Percentiles rank a stretch among this genome's conserved stretches.
phyloP scores from a whole-genome alignment of 2,329 filamentous ascomycete genomes.

The Emergomyces orientalis region DNA sequence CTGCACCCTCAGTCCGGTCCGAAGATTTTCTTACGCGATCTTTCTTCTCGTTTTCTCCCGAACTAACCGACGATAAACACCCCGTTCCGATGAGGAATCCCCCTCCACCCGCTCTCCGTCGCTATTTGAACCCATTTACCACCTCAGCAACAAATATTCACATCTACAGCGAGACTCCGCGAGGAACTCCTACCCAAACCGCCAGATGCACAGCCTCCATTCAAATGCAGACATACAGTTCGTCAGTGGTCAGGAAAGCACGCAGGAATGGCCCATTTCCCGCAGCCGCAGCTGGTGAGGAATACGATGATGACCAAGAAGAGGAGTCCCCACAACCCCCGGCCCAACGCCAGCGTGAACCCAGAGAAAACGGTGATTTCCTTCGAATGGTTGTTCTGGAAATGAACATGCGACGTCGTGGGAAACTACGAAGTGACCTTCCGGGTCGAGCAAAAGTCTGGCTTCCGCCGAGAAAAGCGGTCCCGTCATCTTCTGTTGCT shows the following conservation, averaged over 20 bases:
- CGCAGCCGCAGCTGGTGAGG: constrained; percentile 18
- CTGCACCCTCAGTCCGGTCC: constrained; percentile 43
- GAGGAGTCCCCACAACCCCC: constrained; percentile 31
- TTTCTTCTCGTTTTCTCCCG: constrained; percentile 46
- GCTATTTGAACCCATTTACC: constrained; percentile 51
- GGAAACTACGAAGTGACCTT: constrained; percentile 50
- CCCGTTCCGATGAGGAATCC: constrained; percentile 46
- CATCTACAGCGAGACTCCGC: constrained; percentile 34
- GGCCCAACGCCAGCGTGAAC: constrained; percentile 49
- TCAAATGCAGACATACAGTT: constrained; percentile 53
- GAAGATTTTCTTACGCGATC: constrained; percentile 54
- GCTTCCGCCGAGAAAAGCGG: constrained; percentile 45
- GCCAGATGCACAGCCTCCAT: constrained; percentile 45
- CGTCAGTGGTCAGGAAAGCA: constrained; percentile 19
- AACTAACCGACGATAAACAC: constrained; percentile 52
- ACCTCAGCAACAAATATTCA: constrained; percentile 39
- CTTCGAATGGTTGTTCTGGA: constrained; percentile 55
- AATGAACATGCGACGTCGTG: constrained; percentile 58
- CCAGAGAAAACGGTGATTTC: constrained; percentile 55
- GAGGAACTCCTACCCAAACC: constrained; percentile 23
- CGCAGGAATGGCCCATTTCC: constrained; percentile 34
- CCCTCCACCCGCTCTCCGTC: constrained; percentile 48
- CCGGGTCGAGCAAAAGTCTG: constrained; percentile 50
- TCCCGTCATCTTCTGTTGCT: constrained; percentile 12
- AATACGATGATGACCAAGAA: not conserved